Percentiles rank a stretch among this genome's conserved stretches.
These are phyloP conservation scores for Globisporangium recalcitrans DNA, from an alignment of 352 stramenopile genomes.

Conservation along the genomic window DNA sequence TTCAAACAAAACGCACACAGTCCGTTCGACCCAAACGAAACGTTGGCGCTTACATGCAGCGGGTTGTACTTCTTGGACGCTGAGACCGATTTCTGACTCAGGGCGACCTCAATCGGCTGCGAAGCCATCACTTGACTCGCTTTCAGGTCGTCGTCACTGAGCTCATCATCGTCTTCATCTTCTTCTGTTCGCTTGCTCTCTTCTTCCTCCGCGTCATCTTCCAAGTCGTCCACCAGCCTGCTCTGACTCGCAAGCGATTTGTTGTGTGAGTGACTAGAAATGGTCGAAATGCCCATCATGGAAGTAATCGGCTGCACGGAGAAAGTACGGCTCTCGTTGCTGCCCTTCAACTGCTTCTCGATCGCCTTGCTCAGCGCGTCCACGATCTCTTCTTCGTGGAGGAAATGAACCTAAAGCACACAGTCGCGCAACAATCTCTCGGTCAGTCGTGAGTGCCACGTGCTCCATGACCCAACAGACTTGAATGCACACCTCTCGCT, in stretches of 20 bases:
- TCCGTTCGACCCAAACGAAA: too few species aligned
- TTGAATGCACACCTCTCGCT: slow-evolving; percentile 72
- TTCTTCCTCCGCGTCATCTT: slow-evolving; percentile 34
- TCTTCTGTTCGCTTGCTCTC: slow-evolving; percentile 16
- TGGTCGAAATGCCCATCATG: slow-evolving; percentile 32
- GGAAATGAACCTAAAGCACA: slow-evolving; percentile 84
- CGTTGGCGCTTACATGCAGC: slow-evolving; percentile 50
- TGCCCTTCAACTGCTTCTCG: slow-evolving; percentile 76
- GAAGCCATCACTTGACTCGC: slow-evolving; percentile 10
- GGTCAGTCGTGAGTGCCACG: not conserved
- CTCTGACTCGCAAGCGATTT: slow-evolving; percentile 11
- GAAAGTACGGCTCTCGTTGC: slow-evolving; percentile 89
- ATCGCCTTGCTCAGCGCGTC: slow-evolving; percentile 72
- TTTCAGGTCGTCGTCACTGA: slow-evolving; percentile 8
- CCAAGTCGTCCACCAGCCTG: slow-evolving; percentile 23
- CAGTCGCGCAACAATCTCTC: not conserved
- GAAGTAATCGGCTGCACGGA: slow-evolving; percentile 82
- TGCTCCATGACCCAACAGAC: not conserved
- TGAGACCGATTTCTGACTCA: slow-evolving; percentile 49
- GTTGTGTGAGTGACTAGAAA: slow-evolving; percentile 11
- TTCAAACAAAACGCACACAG: not conserved
- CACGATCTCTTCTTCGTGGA: slow-evolving; percentile 94
- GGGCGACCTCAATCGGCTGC: slow-evolving; percentile 48
- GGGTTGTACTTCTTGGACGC: slow-evolving; percentile 71
- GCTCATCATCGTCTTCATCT: slow-evolving; percentile 11